Evolutionary conservation across 2,329 filamentous ascomycete species (phyloP).

Genomic region (Phialemoniopsis sp.): DNA sequence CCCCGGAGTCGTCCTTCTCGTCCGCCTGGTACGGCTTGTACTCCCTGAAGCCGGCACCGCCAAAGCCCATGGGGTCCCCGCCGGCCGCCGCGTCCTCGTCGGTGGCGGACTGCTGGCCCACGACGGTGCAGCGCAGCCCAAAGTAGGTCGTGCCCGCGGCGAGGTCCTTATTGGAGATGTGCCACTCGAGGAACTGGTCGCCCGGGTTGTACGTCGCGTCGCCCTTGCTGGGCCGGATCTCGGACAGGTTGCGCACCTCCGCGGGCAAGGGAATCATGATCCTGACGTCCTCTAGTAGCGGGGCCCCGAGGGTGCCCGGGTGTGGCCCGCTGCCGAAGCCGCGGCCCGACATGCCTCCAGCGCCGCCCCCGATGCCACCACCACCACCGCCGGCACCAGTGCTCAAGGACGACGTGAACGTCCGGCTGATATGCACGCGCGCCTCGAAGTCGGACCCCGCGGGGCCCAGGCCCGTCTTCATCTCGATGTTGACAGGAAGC

Average conservation of each 20-base stretch:
- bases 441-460: constrained; percentile 86
- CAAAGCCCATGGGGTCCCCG: constrained; percentile 42
- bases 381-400: constrained; percentile 21
- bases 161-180: constrained; percentile 73
- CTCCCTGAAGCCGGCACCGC: constrained; percentile 33
- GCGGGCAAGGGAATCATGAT: constrained; percentile 76
- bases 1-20: constrained; percentile 22
- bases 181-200: constrained; percentile 75
- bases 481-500: constrained; percentile 76
- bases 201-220: constrained; percentile 78
- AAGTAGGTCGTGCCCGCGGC: constrained; percentile 63
- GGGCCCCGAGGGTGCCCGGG: constrained; percentile 52
- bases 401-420: constrained; percentile 40
- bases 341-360: constrained; percentile 26
- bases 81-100: constrained; percentile 36
- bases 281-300: constrained; percentile 69
- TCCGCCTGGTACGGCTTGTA: constrained; percentile 53
- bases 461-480: constrained; percentile 74
- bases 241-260: constrained; percentile 76
- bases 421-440: constrained; percentile 65
- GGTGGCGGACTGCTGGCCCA: constrained; percentile 54
- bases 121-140: constrained; percentile 74
- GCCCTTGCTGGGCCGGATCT: constrained; percentile 75
- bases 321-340: constrained; percentile 42
- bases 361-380: constrained; percentile 34